These are phyloP conservation scores for Podospora anserina DNA, from an alignment of 495 filamentous ascomycete genomes.

Conservation along the genomic window DNA sequence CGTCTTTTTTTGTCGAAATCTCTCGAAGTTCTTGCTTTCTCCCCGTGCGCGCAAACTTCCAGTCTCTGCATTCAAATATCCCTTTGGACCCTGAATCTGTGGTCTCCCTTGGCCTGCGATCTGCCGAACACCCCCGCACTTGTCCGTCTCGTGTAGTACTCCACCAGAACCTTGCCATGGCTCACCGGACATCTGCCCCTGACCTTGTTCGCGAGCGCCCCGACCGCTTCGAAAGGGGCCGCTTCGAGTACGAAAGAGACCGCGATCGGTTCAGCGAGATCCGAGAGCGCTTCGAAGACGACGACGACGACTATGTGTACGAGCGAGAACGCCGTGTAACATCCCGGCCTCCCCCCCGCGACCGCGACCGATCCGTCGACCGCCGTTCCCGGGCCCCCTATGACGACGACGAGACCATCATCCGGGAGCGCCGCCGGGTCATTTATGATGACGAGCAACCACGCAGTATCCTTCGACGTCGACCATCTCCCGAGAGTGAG, in stretches of 20 bases:
- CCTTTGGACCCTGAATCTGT: not conserved
- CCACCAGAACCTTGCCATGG: slow-evolving; percentile 22
- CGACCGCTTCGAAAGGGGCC: slow-evolving; percentile 46
- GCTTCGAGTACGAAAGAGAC: slow-evolving; percentile 34
- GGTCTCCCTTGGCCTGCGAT: not conserved
- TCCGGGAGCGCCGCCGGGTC: slow-evolving; percentile 37
- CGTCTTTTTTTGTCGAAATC: slow-evolving; percentile 5
- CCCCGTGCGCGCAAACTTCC: not conserved
- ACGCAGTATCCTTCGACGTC: slow-evolving; percentile 10
- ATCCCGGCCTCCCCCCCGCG: slow-evolving; percentile 28
- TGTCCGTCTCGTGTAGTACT: not conserved
- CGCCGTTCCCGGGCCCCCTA: slow-evolving; percentile 25
- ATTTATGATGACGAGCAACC: slow-evolving; percentile 40
- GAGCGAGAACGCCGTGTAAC: slow-evolving; percentile 22
- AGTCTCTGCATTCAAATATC: not conserved
- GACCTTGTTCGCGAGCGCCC: slow-evolving; percentile 36
- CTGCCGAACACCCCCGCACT: slow-evolving; percentile 6
- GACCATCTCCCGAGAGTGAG: slow-evolving; percentile 28
- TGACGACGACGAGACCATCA: slow-evolving; percentile 37
- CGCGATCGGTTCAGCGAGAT: slow-evolving; percentile 35
- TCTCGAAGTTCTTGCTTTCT: slow-evolving; percentile 5
- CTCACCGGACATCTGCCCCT: slow-evolving; percentile 35
- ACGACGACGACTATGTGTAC: slow-evolving; percentile 27
- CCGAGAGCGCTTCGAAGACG: slow-evolving; percentile 34
- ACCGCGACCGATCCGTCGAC: slow-evolving; percentile 34